Percentiles rank a stretch among this genome's conserved stretches.
phyloP scores from a whole-genome alignment of 768 basidiomycete genomes.

The Lentinula aciculospora region DNA sequence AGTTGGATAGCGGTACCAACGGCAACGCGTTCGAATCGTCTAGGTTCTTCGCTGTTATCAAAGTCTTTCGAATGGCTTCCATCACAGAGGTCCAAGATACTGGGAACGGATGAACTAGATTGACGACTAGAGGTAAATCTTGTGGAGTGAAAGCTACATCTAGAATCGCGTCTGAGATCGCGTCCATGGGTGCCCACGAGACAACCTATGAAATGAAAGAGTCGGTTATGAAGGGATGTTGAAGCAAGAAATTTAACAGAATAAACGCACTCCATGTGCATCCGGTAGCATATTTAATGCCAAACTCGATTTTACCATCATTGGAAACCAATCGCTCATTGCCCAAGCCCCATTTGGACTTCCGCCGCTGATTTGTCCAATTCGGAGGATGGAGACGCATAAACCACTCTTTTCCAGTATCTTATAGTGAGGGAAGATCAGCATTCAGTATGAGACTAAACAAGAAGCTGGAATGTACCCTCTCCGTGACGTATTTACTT shows the following conservation, averaged over 20 bases:
- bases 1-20: background rate
- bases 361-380: conserved; percentile 33
- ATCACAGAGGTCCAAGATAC: conserved; percentile 4
- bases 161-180: background rate
- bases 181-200: conserved; percentile 13
- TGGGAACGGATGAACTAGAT: conserved; percentile 11
- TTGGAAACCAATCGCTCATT: conserved; percentile 29
- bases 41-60: conserved; percentile 3
- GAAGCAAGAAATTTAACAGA: too few relatives aligned
- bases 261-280: conserved; percentile 17
- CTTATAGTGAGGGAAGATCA: background rate
- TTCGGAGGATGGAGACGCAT: conserved; percentile 10
- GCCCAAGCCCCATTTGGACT: conserved; percentile 29
- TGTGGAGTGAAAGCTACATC: conserved; percentile 6
- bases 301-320: conserved; percentile 27
- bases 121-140: conserved; percentile 1
- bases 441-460: background rate
- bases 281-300: conserved; percentile 20
- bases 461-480: conserved; percentile 20
- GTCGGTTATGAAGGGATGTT: background rate
- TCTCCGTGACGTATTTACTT: conserved; percentile 37
- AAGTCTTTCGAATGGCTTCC: background rate
- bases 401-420: conserved; percentile 15
- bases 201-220: conserved; percentile 17
- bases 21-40: background rate